Conservation (phyloP, 2,329 filamentous ascomycete genomes). For the Fusarium abutilonis region DNA sequence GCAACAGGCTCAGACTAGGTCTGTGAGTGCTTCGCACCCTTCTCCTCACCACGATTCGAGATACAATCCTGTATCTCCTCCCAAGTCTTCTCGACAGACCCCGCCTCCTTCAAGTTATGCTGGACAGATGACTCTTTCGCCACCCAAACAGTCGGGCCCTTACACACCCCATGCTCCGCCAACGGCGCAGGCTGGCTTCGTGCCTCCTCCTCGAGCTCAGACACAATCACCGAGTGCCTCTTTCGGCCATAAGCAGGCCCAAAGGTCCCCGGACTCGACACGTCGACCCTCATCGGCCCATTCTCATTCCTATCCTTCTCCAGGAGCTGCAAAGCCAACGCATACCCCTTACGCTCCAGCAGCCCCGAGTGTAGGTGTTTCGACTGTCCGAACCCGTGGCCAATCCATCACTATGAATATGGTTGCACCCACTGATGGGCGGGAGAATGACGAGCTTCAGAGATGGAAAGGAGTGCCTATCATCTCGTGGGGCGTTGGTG, state of each 20-base stretch:
- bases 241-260: constrained; percentile 51
- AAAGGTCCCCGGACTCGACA: constrained; percentile 54
- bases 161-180: constrained; percentile 58
- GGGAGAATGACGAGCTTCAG: constrained; percentile 79
- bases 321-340: constrained; percentile 42
- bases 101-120: constrained; percentile 59
- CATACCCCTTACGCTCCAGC: constrained; percentile 45
- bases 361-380: constrained; percentile 15
- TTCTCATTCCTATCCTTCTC: constrained; percentile 55
- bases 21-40: constrained; percentile 42
- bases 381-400: constrained; percentile 57
- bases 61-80: constrained; percentile 52
- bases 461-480: constrained; percentile 92
- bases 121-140: constrained; percentile 60
- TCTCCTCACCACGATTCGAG: constrained; percentile 48
- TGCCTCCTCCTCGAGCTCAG: constrained; percentile 67
- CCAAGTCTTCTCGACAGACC: constrained; percentile 54
- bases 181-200: constrained; percentile 55
- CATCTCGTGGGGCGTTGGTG: constrained; percentile 88
- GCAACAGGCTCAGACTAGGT: constrained; percentile 40
- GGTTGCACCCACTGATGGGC: constrained; percentile 71
- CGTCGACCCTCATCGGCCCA: constrained; percentile 66
- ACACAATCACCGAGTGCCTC: constrained; percentile 69
- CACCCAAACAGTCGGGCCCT: constrained; percentile 63
- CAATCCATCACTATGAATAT: constrained; percentile 67